Evolutionary conservation across 306 rosid species (phyloP), one percentile per base, ranked within the genome.

Genomic region (Prunus mongolica): DNA sequence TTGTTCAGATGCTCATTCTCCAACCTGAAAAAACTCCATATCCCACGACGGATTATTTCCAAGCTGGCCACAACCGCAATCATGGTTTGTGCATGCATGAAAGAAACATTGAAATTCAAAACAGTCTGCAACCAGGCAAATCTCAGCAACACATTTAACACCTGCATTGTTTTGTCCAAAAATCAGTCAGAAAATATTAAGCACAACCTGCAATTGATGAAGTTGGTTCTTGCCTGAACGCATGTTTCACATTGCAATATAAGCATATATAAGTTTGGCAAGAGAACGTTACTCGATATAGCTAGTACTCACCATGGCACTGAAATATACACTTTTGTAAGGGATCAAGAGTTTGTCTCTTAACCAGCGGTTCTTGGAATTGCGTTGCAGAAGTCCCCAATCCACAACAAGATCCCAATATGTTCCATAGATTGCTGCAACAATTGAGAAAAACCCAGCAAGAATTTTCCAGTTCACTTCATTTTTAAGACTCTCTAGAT

Each of bases 1-100:
- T 92, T 92, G 84, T 84, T 91, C 82, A 89, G 76, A 78, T 91
- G 97, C 86, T 89, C 97, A 68, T 89, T 91, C 83, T 91, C 95
- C 86, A 88, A 45, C 80, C 97, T 84, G 83, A 91, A 89, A 82
- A 92, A 91, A 76, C 62, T 92, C 90, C 97, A 92, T 50, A 92
- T 82, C 66, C 96, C 97, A 9, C 91, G 89, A 49, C 91, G 89
- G 72, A 91, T 80, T 77, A 91, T 89, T 77, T 91, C 95, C 50
- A 91, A 81, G 67, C 87, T 50, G 16, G 91, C 91, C 22, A 85
- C 82, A 50, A 82, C 57, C 64, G 84, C 60, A 3, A 54, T 15
- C 84, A 87, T 77, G 3, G 90, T 76, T 63, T 88, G 34, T 77
- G 3, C 16, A 75, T 89, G 91, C 83, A 85, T 28, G 78, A 78